Evolutionary conservation across 1,139 yeast species (phyloP), one percentile per base, ranked within the genome.

Genomic region (Geotrichum citri-aurantii): DNA sequence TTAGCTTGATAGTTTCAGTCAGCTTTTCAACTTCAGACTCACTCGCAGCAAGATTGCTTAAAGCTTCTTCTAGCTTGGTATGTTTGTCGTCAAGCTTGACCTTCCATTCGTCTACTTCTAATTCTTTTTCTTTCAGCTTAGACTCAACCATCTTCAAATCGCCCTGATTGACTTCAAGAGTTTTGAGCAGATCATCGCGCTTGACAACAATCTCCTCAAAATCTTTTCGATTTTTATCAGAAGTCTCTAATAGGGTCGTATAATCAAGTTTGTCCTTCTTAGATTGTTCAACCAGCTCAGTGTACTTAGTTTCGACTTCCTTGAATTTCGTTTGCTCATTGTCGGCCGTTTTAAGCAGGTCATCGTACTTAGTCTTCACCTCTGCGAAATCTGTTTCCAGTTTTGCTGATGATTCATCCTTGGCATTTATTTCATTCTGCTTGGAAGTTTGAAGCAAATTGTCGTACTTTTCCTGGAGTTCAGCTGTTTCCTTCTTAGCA

Each of bases 151-250:
- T 58, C 21, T 54, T 42, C 11, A 57, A 19, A 10, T 46, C 37
- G 14, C 17, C 37, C 31, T 57, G 51, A 5, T 48, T 53, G 24
- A 51, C 50, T 6, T 61, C 57, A n/a, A 62, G 55, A 24, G 59
- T 56, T 48, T 58, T 50, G 44, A 65, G 65, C 17, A 72, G 62
- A 21, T 58, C 57, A 3, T 68, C 66, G 33, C 63, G 65, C 21
- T 68, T 64, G 21, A 66, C 68, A 42, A 68, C 64, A 1, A 72
- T 60, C 33, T 66, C 70, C 33, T 66, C 63, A 1, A 65, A 47
- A n/a, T 11, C 29, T 11, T 50, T 21, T 44, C 21, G 23, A 12
- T 37, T 37, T 17, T 17, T 17, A 37, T 50, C 51, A 14, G 24
- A 12, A 17, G 46, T 29, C 24, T 33, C 21, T 8, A 26, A 37